Evolutionary conservation across 2,329 filamentous ascomycete genomes (phyloP), one percentile per base, ranked within the genome.

Genomic region (Pseudocercospora crystallina): DNA sequence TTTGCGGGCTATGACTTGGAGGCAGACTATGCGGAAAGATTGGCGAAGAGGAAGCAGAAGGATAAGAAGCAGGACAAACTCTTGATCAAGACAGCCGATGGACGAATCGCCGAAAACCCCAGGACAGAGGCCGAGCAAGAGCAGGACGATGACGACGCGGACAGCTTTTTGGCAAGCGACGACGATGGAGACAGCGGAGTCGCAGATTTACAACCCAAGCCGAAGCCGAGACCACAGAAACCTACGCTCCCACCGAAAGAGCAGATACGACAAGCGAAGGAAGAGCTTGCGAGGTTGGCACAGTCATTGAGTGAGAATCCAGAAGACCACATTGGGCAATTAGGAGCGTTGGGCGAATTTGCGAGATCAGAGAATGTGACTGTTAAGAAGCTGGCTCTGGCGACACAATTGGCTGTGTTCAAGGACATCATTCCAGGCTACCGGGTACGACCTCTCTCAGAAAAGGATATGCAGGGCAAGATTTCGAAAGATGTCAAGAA

Each of bases 341-440:
- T 97, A 75, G 91, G 89, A 69, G 81, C 82, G 4, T 75, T 97
- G 62, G 85, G 85, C 30, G 82, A 87, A 62, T 82, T 95, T 60
- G 85, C 86, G 14, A 78, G 84, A 47, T 86, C 86, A 7, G 77
- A 78, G 11, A 84, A 91, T 56, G 70, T 81, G 11, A 84, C 86
- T 2, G 85, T 99, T 45, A 86, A 89, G 73, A 96, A 95, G 71
- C 79, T 99, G 54, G 85, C 88, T 5, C 75, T 99, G 57, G 88
- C 86, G 41, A 90, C 94, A 15, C 91, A 96, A 71, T 80, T 94
- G 68, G 82, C 91, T 0, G 84, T 97, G 10, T 99, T 92, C 77
- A 96, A 92, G 69, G 94, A 97, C 71, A 82, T 96, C 40, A 97
- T 99, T 52, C 94, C 94, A 0, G 94, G 94, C 15, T 99, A 99